Base-by-base conservation (phyloP, 371 early-diverging fungal species). In the Funneliformis caledonium region DNA sequence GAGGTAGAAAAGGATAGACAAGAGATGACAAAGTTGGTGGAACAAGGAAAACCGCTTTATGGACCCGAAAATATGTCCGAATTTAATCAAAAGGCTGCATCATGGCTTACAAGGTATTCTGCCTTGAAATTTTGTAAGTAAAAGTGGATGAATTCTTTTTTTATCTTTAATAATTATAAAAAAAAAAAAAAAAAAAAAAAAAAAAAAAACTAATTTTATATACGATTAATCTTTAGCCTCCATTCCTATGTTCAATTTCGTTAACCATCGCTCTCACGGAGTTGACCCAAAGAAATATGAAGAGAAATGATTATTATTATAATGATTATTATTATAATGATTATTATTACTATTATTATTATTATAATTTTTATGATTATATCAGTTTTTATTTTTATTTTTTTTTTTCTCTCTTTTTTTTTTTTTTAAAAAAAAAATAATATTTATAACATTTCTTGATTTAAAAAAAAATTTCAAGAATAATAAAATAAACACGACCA, bases 231-330 rank as follows among this genome's bases (percentile, higher is more conserved):
- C n/a, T 72, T 9, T 84, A 92, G 93, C 85, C 84, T 85, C 88
- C 67, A 80, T 91, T 76, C 96, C 96, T 70, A 92, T 91, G 91
- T 95, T 94, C 88, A 95, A 95, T 89, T 89, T 94, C 86, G 92
- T 88, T 83, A 93, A 92, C 85, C 96, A 95, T 85, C 91, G 92
- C 85, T 91, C 90, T 83, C 95, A 95, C 73, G 92, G 93, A 84
- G 90, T 91, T 64, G 92, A 91, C 82, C 86, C 88, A 73, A 87
- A 85, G 76, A 89, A 88, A 72, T 89, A 89, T 83, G 73, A 70
- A 70, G 37, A 37, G 37, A 37, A 56, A 56, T 56, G 19, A 56
- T 56, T 56, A n/a, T 19, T 16, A 52, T 9, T 7, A 1, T 56
- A 4, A 37, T 37, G 37, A 37, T 37, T 37, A 37, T 37, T 37